A percentile compares a stretch with the other conserved stretches of the same genome.
phyloP scores from a whole-genome alignment of 2,329 filamentous ascomycete genomes.

The Helicocarpus griseus region DNA sequence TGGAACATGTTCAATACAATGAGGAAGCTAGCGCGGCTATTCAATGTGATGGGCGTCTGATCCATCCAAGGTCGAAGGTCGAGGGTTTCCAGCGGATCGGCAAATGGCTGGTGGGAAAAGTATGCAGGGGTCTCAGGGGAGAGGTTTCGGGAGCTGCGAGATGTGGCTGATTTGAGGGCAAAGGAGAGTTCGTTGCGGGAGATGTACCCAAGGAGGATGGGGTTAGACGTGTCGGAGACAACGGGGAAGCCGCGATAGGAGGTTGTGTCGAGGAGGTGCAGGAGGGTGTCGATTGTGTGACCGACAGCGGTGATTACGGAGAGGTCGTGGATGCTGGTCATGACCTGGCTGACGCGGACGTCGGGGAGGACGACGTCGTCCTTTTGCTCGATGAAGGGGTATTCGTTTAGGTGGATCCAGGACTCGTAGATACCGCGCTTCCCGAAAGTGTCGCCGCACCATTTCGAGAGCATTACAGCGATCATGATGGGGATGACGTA shows the following conservation, averaged over 20 bases:
- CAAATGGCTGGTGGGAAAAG: constrained; percentile 74
- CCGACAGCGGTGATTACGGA: constrained; percentile 78
- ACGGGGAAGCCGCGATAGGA: constrained; percentile 87
- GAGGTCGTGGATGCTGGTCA: constrained; percentile 87
- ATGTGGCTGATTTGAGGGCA: constrained; percentile 58
- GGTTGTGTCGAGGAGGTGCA: constrained; percentile 60
- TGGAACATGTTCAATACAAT: constrained; percentile 91
- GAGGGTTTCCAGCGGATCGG: constrained; percentile 65
- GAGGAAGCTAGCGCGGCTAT: constrained; percentile 64
- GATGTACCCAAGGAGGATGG: constrained; percentile 83
- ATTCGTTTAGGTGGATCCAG: constrained; percentile 94
- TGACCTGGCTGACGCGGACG: constrained; percentile 74
- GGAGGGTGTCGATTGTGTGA: constrained; percentile 72
- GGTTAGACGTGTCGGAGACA: constrained; percentile 65
- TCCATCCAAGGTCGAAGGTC: constrained; percentile 98
- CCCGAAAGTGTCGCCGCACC: constrained; percentile 93
- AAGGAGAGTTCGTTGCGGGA: constrained; percentile 81
- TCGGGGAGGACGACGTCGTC: constrained; percentile 72
- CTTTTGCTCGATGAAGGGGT: constrained; percentile 88
- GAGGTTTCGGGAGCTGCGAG: constrained; percentile 39
- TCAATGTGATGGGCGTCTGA: constrained; percentile 88
- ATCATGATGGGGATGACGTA: constrained; percentile 99
- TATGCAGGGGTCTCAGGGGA: constrained; percentile 66
- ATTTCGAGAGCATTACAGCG: constrained; percentile 95
- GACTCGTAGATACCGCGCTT: constrained; percentile 91